Conservation (phyloP, 208 protist species). For the Blastocrithidia nonstop region DNA sequence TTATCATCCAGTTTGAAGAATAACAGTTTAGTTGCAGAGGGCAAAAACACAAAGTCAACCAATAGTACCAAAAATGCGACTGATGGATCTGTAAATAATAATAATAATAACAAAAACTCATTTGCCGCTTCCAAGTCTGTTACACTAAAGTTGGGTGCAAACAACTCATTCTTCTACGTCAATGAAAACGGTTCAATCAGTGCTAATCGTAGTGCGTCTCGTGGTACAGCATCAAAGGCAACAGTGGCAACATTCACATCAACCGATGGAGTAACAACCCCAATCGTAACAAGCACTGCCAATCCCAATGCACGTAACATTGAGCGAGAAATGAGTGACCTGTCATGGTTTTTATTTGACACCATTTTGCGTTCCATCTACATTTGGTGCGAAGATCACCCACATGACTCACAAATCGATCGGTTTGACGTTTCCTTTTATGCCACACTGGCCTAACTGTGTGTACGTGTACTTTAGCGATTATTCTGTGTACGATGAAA, state of each 20-base stretch:
- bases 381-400: constrained; percentile 56
- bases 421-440: constrained; percentile 65
- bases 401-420: constrained; percentile 11
- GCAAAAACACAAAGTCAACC: too few species aligned
- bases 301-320: constrained; percentile 20
- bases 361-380: constrained; percentile 71
- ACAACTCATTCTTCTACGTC: neutral
- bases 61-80: too few species aligned
- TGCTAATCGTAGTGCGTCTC: too few species aligned
- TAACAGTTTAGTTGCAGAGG: too few species aligned
- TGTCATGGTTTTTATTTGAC: constrained; percentile 80
- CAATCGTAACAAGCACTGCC: constrained; percentile 6
- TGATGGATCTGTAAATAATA: too few species aligned
- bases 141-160: too few species aligned
- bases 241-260: neutral
- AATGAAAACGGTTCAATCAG: neutral
- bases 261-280: too few species aligned
- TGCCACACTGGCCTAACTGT: constrained; percentile 34
- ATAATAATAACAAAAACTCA: too few species aligned
- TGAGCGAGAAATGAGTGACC: constrained; percentile 41
- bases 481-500: constrained; percentile 42
- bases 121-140: too few species aligned
- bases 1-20: too few species aligned
- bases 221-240: neutral
- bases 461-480: constrained; percentile 26